Base-by-base conservation (phyloP, 805 yeast species). In the Metschnikowia arizonensis region DNA sequence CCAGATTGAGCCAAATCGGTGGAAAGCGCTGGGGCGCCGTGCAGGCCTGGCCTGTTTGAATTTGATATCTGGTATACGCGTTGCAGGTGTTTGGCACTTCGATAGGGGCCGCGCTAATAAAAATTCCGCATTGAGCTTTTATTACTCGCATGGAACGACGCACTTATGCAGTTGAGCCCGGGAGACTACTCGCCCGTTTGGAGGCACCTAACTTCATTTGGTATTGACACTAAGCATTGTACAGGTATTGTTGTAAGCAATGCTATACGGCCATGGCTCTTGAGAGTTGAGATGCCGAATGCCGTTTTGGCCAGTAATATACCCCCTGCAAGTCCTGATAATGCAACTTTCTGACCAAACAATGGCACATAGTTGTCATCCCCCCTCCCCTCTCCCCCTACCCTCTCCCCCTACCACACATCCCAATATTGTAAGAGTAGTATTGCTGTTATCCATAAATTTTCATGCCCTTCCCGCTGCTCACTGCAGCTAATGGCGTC, bases 101-200 rank as follows among this genome's bases (percentile, higher is more conserved):
- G 38, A 18, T 24, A 34, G 21, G 21, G 28, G 12, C 38, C 38
- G 38, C 38, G 29, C 29, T 23, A 10, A 24, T 9, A 23, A 24
- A 21, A 14, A n/a, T 10, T 14, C 38, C 38, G 5, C 14, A 5
- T 34, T 23, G 38, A 24, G 38, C 18, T 17, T 34, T 18, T 34
- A 34, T 34, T 34, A 34, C 38, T 34, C 28, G 38, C 38, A 34
- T 34, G 29, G 28, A 34, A 34, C 38, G 18, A 23, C 38, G 29
- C 38, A 34, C 34, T n/a, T 14, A 24, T 24, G 38, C 28, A 24
- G n/a, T 5, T 10, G 36, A 2, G 14, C 25, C 25, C 17, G 38
- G 19, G 19, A 10, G 26, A 24, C 15, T 19, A 11, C 1, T 5
- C 9, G 18, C 14, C 26, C 38, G 18, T 33, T 5, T 8, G 10